Evolutionary conservation across 2,329 filamentous ascomycete genomes (phyloP), one percentile per base, ranked within the genome.

Genomic region (Paracamarosporium sp.): DNA sequence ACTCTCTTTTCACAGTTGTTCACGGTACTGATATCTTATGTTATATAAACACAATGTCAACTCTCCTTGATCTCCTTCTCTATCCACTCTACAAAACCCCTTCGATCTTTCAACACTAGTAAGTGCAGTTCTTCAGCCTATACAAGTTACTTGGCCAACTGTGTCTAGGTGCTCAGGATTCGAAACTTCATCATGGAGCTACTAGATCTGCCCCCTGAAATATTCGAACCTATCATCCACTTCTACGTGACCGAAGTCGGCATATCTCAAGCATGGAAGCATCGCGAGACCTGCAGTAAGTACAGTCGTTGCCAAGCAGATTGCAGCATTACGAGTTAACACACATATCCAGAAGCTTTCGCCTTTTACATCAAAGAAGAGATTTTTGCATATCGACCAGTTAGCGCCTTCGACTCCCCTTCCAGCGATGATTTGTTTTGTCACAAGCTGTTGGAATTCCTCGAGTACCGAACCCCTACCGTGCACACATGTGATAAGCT

Each of bases 181-280:
- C 35, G 35, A 20, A 7, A 20, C 6, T 38, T 17, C 64, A 15
- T 57, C 61, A 11, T 38, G 22, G 62, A 59, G n/a, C 67, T 66
- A 0, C 45, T 67, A 13, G 43, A 57, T 60, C 13, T 60, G 60
- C 25, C 57, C 53, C 27, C 31, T 11, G 31, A 50, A 8, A 65
- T 68, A 44, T 54, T 68, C 22, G 41, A 46, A 48, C 27, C 63
- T 60, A n/a, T 40, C 63, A 13, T 46, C 45, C 5, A 58, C 61
- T 24, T 50, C 64, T 41, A 51, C 41, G 56, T 45, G 59, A 22
- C 56, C 50, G 11, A 56, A 63, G 41, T 60, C 63, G 65, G 63
- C 56, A 2, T 65, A 58, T 40, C 55, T 57, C 7, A 51, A 47
- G n/a, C 55, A 57, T 38, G 52, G 50, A 28, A 60, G 53, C 35